Evolutionary conservation across 2,329 filamentous ascomycete genomes (phyloP).

Genomic region (Sclerotinia glacialis): DNA sequence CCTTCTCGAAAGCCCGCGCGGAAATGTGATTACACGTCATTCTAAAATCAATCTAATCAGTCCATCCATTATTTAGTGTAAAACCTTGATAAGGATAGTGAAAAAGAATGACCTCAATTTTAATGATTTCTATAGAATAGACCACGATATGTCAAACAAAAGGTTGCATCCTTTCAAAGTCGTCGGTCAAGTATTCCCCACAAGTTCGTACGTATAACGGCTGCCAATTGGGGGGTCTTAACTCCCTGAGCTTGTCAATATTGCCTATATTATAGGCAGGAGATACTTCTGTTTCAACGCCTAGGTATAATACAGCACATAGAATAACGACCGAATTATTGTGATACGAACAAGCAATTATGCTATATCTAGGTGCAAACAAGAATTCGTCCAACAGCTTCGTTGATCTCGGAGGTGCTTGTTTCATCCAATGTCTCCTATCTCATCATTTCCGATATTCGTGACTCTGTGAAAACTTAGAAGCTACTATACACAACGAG

Average conservation of each 20-base stretch:
- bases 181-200: neutral
- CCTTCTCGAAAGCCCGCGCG: neutral
- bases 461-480: neutral
- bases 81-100: neutral
- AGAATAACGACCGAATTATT: neutral
- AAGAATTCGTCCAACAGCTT: neutral
- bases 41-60: neutral
- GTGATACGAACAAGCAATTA: neutral
- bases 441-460: neutral
- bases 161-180: neutral
- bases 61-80: neutral
- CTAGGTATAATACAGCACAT: neutral
- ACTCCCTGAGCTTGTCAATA: constrained; percentile 1
- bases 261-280: neutral
- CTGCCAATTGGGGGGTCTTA: neutral
- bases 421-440: constrained; percentile 1
- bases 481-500: neutral
- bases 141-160: neutral
- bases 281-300: neutral
- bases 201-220: constrained; percentile 10
- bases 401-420: neutral
- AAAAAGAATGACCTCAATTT: neutral
- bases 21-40: neutral
- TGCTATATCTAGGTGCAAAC: neutral
- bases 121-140: too few relatives aligned